Evolutionary conservation across 1,284 basidiomycete species (phyloP), one percentile per base, ranked within the genome.

Genomic region (Sporisorium iseilematis-ciliati): DNA sequence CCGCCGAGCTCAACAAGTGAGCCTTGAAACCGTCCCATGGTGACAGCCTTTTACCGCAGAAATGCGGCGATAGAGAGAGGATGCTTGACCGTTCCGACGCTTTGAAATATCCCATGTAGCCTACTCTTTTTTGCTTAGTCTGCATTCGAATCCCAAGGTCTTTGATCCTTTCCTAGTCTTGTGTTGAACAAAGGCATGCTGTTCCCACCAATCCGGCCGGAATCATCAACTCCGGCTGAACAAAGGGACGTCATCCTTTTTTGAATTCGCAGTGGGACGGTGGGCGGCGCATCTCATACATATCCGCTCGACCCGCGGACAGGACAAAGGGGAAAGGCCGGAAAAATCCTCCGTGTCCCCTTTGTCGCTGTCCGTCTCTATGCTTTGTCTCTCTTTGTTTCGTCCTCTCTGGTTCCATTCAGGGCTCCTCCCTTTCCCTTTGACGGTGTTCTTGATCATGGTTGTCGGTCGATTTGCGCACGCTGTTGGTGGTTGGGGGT

Each of bases 1-100:
- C 76, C 29, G 76, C 76, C 25, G 76, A 78, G 56, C 76, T 78
- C 66, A 78, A 78, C 73, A 75, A 78, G 68, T 68, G 50, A 56
- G 23, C 20, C n/a, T 38, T 38, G 4, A 14, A 12, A 25, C 20
- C 42, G 12, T 21, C n/a, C n/a, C n/a, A n/a, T n/a, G n/a, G 7
- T 26, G 21, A 21, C n/a, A 25, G 43, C 43, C 26, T 2, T 14
- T 14, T 21, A 14, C 11, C 23, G 14, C n/a, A 46, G 3, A 16
- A 14, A 25, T 14, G 43, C 43, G 43, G 6, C 23, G 3, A 25
- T 26, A 16, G 12, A 21, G 29, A 29, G 18, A 23, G n/a, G n/a
- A 41, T 46, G 35, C n/a, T 31, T 18, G 29, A 29, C 33, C 16
- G 14, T 46, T 21, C 43, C 55, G 33, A 43, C 20, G 16, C 46